Evolutionary conservation across 306 rosid species (phyloP), one percentile per base, ranked within the genome.

Genomic region (Astragalus membranaceus): DNA sequence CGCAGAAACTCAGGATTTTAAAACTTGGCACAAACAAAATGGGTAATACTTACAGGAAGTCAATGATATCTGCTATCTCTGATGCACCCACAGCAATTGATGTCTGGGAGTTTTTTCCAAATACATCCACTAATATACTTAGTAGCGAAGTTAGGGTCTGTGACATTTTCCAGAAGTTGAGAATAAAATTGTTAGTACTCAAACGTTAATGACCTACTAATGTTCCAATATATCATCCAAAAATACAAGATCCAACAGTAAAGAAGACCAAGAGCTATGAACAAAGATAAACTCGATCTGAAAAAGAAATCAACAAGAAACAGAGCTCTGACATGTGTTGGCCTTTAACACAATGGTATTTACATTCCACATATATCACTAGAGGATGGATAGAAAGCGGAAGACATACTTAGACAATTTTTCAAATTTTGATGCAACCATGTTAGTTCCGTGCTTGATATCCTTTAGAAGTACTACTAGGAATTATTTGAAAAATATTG

Each of bases 31-130:
- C 5, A 56, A 50, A 75, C 26, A 43, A 73, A 73, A 29, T 17
- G 47, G 78, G 17, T 13, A 49, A 54, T 36, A 84, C 97, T 90
- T 75, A 94, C 97, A 94, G 80, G 83, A 91, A 94, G 86, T 91
- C 96, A 23, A 91, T 81, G 76, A 94, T 82, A 76, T 91, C 99
- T 23, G 89, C 68, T 81, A 89, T 82, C 78, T 91, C 99, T 3
- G 96, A 84, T 11, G 92, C 92, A 67, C 85, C 85, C 42, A 81
- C 86, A 7, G 87, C 73, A 51, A 62, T 12, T 0, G 91, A 64
- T 35, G 88, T 85, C 74, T 94, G 97, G 16, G 95, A 63, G 80
- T 86, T 91, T 80, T 87, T 94, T 53, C 99, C 99, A 36, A 91
- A 94, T 79, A 94, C 92, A 79, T 94, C 97, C 76, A 89, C 95